Percentiles rank a stretch among this genome's conserved stretches.
Evolutionary conservation across 2,329 filamentous ascomycete genomes (phyloP).

Genomic region (Colletotrichum truncatum): DNA sequence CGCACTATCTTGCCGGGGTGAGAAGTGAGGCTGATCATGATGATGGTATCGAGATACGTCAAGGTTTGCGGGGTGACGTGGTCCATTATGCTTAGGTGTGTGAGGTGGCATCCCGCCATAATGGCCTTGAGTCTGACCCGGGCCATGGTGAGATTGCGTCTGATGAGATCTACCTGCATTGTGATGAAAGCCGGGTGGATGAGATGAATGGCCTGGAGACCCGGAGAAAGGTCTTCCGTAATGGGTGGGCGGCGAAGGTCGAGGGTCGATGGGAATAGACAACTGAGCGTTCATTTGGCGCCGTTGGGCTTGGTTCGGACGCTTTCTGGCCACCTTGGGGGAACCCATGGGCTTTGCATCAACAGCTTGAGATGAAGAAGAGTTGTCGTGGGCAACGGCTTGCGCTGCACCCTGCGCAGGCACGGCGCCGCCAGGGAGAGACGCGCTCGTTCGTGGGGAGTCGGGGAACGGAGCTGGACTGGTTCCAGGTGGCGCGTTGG

Average conservation of each 20-base stretch:
- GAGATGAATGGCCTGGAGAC: conserved; percentile 38
- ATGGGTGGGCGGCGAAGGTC: conserved; percentile 41
- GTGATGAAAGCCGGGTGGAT: neutral
- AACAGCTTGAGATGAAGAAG: conserved; percentile 34
- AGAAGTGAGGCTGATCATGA: neutral
- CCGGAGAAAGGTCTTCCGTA: conserved; percentile 41
- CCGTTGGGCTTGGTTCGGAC: conserved; percentile 70
- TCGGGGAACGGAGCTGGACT: conserved; percentile 32
- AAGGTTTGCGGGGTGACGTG: conserved; percentile 32
- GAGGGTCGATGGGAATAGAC: conserved; percentile 63
- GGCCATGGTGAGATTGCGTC: neutral
- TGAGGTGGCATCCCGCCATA: conserved; percentile 2
- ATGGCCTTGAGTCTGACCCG: neutral
- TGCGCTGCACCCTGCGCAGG: neutral
- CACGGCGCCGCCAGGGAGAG: neutral
- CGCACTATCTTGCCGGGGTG: conserved; percentile 6
- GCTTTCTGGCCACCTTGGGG: conserved; percentile 52
- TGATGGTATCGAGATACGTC: conserved; percentile 5
- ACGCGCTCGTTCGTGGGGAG: conserved; percentile 21
- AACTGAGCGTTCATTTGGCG: conserved; percentile 70
- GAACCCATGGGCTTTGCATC: conserved; percentile 45
- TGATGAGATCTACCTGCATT: conserved; percentile 1
- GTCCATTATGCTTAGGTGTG: conserved; percentile 37
- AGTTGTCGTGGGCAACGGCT: neutral
- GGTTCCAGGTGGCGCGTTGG: conserved; percentile 48